phyloP scores from a whole-genome alignment of 2,329 filamentous ascomycete species.

The Aspergillus arachidicola region DNA sequence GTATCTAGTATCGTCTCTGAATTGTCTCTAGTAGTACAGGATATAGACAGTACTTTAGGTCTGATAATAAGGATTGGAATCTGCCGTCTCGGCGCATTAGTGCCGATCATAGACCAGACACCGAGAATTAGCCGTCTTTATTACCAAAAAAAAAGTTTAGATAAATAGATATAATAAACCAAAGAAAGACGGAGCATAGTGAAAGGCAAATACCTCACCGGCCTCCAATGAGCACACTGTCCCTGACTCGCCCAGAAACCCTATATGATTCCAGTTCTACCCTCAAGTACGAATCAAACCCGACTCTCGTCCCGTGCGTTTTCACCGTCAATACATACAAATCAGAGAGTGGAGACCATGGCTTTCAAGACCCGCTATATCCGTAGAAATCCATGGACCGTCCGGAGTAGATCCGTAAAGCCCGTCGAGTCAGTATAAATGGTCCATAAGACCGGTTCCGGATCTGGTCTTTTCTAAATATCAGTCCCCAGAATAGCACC shows the following conservation, averaged over 20 bases:
- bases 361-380: not conserved
- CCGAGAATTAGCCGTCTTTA: not conserved
- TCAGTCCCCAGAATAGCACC: not conserved
- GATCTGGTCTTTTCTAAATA: not conserved
- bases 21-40: too few relatives aligned
- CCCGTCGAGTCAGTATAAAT: not conserved
- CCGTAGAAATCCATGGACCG: not conserved
- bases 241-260: too few relatives aligned
- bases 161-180: not conserved
- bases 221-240: too few relatives aligned
- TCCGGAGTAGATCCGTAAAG: not conserved
- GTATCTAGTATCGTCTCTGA: too few relatives aligned
- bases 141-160: not conserved
- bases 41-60: not conserved
- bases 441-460: not conserved
- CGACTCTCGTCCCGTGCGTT: not conserved
- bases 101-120: not conserved
- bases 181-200: not conserved
- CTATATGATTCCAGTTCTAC: too few relatives aligned
- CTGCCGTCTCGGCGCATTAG: not conserved
- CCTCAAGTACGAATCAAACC: too few relatives aligned
- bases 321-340: not conserved
- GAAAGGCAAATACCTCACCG: not conserved
- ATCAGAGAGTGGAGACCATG: not conserved
- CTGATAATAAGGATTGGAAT: not conserved